phyloP scores from a whole-genome alignment of 1,284 basidiomycete genomes.

The Sporisorium graminicola region DNA sequence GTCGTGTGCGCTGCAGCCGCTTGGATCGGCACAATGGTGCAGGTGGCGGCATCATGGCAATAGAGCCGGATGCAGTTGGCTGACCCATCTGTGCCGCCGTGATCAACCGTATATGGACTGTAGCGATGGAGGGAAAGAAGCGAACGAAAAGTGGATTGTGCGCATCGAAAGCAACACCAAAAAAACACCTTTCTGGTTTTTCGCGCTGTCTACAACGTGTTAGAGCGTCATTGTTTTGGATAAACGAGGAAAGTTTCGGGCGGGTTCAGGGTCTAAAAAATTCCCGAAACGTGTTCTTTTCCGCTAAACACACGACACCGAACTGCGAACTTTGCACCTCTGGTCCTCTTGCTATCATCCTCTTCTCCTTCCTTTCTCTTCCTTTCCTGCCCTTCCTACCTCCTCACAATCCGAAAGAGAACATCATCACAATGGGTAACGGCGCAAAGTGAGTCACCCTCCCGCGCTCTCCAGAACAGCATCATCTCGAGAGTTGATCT shows the following conservation, averaged over 20 bases:
- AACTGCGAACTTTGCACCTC: neutral
- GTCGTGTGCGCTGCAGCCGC: neutral
- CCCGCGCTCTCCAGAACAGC: neutral
- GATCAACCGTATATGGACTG: neutral
- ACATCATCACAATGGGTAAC: slow-evolving; percentile 55
- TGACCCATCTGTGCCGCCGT: neutral
- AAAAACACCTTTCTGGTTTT: neutral
- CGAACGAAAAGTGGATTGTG: slow-evolving; percentile 1
- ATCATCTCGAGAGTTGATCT: neutral
- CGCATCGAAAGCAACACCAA: slow-evolving; percentile 8
- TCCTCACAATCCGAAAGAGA: neutral
- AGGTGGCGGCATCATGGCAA: neutral
- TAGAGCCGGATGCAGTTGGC: neutral
- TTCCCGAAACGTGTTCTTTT: slow-evolving; percentile 2
- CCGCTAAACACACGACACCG: slow-evolving; percentile 1
- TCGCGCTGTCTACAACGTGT: neutral
- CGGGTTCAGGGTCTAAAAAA: slow-evolving; percentile 9
- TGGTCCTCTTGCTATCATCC: slow-evolving; percentile 2
- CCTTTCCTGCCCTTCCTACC: too few relatives aligned
- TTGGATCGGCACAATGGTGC: neutral
- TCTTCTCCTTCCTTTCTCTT: neutral
- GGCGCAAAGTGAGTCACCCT: slow-evolving; percentile 52
- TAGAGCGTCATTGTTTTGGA: neutral
- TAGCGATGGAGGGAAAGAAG: neutral
- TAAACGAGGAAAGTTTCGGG: neutral